These are phyloP conservation scores for Massariosphaeria phaeospora DNA, from an alignment of 495 filamentous ascomycete species.

Conservation along the genomic window DNA sequence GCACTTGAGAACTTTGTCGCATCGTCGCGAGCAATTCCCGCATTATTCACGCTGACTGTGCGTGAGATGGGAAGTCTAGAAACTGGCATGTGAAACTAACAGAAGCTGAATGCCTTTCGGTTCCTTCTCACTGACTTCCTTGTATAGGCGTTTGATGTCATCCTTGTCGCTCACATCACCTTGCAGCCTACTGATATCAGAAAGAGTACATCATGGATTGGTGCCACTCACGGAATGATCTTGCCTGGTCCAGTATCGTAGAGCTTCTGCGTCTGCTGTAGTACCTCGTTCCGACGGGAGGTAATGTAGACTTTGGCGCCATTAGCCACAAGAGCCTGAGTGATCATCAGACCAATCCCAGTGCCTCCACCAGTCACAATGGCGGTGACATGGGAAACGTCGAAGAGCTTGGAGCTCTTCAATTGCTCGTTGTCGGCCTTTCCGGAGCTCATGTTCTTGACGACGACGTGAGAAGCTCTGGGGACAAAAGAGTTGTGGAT, in stretches of 20 bases:
- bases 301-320: constrained; percentile 59
- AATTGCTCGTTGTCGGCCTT: constrained; percentile 34
- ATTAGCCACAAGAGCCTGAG: constrained; percentile 70
- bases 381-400: constrained; percentile 38
- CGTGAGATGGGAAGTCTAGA: too few species aligned
- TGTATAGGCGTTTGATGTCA: constrained; percentile 33
- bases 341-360: constrained; percentile 68
- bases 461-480: not conserved
- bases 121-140: constrained; percentile 36
- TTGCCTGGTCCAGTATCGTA: constrained; percentile 34
- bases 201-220: not conserved
- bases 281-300: constrained; percentile 34
- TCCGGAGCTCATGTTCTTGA: constrained; percentile 17
- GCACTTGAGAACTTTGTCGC: constrained; percentile 33
- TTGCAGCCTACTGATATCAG: constrained; percentile 16
- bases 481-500: constrained; percentile 3
- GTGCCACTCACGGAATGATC: constrained; percentile 19
- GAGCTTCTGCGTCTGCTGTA: constrained; percentile 33
- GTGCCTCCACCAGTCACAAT: constrained; percentile 40
- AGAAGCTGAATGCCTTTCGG: constrained; percentile 38
- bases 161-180: constrained; percentile 37
- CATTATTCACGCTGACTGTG: too few species aligned
- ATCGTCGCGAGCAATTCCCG: constrained; percentile 40
- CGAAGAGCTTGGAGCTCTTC: constrained; percentile 37
- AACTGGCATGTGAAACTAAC: too few species aligned